These are phyloP conservation scores for Pleoardoris graminearum DNA, from an alignment of 2,329 filamentous ascomycete genomes.

Conservation along the genomic window DNA sequence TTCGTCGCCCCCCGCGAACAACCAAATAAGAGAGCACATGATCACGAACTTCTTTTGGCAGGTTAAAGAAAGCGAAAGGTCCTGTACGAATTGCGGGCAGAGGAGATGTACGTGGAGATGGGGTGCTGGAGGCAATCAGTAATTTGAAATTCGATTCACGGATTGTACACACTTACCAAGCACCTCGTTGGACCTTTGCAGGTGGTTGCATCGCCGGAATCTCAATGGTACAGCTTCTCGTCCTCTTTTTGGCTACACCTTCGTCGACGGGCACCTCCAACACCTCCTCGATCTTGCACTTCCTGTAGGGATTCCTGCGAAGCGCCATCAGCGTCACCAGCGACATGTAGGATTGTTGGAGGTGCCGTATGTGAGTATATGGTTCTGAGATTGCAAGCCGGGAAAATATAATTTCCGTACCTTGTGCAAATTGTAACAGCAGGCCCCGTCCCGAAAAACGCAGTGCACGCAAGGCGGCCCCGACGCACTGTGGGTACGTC, in stretches of 20 bases:
- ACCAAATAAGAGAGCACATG: constrained; percentile 36
- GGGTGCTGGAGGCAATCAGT: too few species aligned
- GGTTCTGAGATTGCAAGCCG: constrained; percentile 21
- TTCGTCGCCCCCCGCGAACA: constrained; percentile 16
- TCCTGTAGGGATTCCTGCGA: constrained; percentile 29
- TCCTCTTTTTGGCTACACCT: neutral
- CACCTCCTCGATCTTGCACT: constrained; percentile 28
- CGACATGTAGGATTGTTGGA: constrained; percentile 28
- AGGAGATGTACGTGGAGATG: too few species aligned
- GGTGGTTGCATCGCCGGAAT: neutral
- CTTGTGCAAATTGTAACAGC: constrained; percentile 30
- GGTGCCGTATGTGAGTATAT: constrained; percentile 20
- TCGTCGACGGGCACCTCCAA: constrained; percentile 8
- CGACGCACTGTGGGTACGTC: constrained; percentile 26
- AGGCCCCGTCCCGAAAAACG: constrained; percentile 29
- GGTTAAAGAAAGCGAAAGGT: constrained; percentile 33
- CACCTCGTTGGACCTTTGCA: neutral
- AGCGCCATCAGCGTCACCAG: constrained; percentile 36
- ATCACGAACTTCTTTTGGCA: constrained; percentile 35
- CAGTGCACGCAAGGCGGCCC: constrained; percentile 26
- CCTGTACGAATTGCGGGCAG: neutral
- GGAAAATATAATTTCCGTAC: constrained; percentile 25
- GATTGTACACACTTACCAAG: neutral
- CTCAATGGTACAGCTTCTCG: neutral
- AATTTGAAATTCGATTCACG: too few species aligned